These are phyloP conservation scores for Wickerhamiella galacta DNA, from an alignment of 805 yeast genomes.

Conservation along the genomic window DNA sequence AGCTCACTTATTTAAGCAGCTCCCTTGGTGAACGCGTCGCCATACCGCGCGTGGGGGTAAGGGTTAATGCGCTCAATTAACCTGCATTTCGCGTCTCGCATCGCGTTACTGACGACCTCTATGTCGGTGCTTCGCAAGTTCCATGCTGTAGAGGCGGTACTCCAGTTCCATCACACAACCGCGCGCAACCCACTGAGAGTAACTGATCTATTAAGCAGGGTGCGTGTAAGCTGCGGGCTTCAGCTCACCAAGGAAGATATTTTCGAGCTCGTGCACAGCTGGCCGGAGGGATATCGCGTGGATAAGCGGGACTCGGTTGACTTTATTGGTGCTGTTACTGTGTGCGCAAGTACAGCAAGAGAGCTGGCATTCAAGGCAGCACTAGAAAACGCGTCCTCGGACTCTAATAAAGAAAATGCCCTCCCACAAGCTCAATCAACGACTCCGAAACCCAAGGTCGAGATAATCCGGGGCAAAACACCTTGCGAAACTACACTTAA, in stretches of 20 bases:
- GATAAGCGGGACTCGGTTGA: constrained; percentile 6
- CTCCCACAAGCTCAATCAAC: too few species aligned
- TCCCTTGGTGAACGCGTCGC: too few species aligned
- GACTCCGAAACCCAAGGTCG: not conserved
- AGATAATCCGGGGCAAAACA: not conserved
- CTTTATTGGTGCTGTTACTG: constrained; percentile 4
- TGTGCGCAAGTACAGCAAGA: too few species aligned
- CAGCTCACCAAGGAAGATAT: constrained; percentile 11
- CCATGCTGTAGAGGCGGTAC: constrained; percentile 13
- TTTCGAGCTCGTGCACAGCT: constrained; percentile 10
- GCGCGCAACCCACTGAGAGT: constrained; percentile 13
- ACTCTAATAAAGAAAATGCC: too few species aligned
- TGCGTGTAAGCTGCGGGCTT: constrained; percentile 11
- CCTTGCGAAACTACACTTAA: not conserved
- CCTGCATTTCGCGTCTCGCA: too few species aligned
- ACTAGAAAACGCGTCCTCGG: not conserved
- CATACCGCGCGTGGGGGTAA: too few species aligned
- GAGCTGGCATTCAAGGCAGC: not conserved
- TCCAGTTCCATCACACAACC: constrained; percentile 14
- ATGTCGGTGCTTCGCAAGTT: constrained; percentile 10
- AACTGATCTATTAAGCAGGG: constrained; percentile 9
- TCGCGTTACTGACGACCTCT: too few species aligned
- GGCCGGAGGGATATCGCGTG: constrained; percentile 15
- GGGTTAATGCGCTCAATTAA: too few species aligned
- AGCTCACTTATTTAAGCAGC: too few species aligned